Percentiles rank a stretch among this genome's conserved stretches.
phyloP scores from a whole-genome alignment of 1,284 basidiomycete species.

The Melampsora occidentalis region DNA sequence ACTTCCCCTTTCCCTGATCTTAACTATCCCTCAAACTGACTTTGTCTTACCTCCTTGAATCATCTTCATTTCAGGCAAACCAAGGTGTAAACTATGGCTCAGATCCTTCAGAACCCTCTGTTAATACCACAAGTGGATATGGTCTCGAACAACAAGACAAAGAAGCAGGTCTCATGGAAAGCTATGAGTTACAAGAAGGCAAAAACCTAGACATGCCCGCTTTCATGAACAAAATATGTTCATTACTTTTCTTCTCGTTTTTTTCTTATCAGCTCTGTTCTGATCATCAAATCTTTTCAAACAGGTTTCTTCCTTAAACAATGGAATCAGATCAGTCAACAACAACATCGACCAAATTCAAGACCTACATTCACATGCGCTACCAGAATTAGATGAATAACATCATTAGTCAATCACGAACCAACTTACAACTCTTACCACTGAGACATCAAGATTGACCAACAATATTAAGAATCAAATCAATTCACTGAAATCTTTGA shows the following conservation, averaged over 20 bases:
- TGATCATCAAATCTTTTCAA: neutral
- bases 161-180: constrained; percentile 17
- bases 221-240: constrained; percentile 33
- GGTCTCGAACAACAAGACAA: neutral
- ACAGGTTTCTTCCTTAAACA: constrained; percentile 32
- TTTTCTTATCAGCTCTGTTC: neutral
- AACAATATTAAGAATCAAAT: constrained; percentile 40
- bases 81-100: constrained; percentile 11
- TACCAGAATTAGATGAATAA: constrained; percentile 26
- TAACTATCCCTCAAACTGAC: neutral
- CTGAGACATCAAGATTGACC: constrained; percentile 29
- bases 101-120: constrained; percentile 6
- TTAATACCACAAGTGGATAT: neutral
- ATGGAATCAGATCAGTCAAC: constrained; percentile 32
- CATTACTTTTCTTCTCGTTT: no score
- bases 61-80: constrained; percentile 14
- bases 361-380: constrained; percentile 21
- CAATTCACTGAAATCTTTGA: constrained; percentile 32
- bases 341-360: constrained; percentile 33
- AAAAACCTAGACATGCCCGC: constrained; percentile 34
- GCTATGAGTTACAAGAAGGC: constrained; percentile 38
- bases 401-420: constrained; percentile 28
- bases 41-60: neutral
- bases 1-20: neutral
- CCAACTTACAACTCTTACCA: constrained; percentile 19